These are phyloP conservation scores for Agrocybe chaxingu DNA, from an alignment of 768 basidiomycete species.

Conservation along the genomic window DNA sequence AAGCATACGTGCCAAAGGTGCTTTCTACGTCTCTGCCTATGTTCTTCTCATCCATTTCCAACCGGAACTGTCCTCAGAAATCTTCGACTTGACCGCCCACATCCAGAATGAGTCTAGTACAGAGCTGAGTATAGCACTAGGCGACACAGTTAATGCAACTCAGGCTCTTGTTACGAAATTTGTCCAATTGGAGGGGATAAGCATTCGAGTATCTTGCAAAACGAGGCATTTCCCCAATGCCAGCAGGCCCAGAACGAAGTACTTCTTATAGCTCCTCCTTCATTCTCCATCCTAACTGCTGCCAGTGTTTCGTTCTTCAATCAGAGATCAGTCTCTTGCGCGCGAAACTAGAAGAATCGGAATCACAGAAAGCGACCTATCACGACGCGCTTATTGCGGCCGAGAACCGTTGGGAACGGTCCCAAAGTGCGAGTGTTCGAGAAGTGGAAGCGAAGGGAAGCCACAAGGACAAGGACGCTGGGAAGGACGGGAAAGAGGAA, in stretches of 20 bases:
- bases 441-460: slow-evolving; percentile 38
- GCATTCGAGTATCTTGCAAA: slow-evolving; percentile 28
- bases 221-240: slow-evolving; percentile 40
- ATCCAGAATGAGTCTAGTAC: slow-evolving; percentile 33
- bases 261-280: slow-evolving; percentile 4
- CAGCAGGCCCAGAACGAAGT: slow-evolving; percentile 64
- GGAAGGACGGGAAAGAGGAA: slow-evolving; percentile 42
- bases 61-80: slow-evolving; percentile 27
- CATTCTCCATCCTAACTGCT: neutral
- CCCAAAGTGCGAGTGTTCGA: slow-evolving; percentile 50
- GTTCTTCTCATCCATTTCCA: slow-evolving; percentile 3
- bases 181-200: slow-evolving; percentile 39
- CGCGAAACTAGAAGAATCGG: slow-evolving; percentile 45
- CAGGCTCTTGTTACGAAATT: slow-evolving; percentile 58
- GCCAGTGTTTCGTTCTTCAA: slow-evolving; percentile 54
- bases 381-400: slow-evolving; percentile 49
- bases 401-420: slow-evolving; percentile 62
- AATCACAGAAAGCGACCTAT: slow-evolving; percentile 45
- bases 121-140: slow-evolving; percentile 42
- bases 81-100: slow-evolving; percentile 44
- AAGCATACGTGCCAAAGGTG: slow-evolving; percentile 41
- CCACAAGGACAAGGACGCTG: slow-evolving; percentile 21
- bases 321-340: slow-evolving; percentile 55
- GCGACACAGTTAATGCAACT: slow-evolving; percentile 55
- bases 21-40: neutral